Evolutionary conservation across 1,139 yeast genomes (phyloP).

Genomic region (Nakaseomyces sp.): DNA sequence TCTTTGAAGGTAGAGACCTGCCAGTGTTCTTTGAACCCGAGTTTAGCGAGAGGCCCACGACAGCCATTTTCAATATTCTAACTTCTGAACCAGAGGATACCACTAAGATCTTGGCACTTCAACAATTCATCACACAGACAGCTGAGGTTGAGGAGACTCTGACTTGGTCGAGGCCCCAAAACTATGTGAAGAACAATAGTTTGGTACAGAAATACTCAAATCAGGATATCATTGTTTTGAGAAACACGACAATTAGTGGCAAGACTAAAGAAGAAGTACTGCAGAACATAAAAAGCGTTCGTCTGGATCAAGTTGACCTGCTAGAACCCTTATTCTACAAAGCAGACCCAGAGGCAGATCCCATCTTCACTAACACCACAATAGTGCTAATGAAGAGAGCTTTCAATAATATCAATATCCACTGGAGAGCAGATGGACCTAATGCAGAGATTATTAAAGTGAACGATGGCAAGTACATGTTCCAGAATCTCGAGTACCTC

Average conservation of each 20-base stretch:
- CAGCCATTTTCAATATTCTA: background rate
- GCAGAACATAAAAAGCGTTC: background rate
- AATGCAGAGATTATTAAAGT: slow-evolving; percentile 13
- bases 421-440: slow-evolving; percentile 15
- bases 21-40: background rate
- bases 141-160: background rate
- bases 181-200: background rate
- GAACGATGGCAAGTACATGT: slow-evolving; percentile 16
- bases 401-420: slow-evolving; percentile 1
- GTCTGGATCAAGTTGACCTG: slow-evolving; percentile 9
- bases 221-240: background rate
- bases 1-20: background rate
- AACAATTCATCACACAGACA: background rate
- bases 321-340: slow-evolving; percentile 8
- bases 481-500: slow-evolving; percentile 19
- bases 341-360: slow-evolving; percentile 5
- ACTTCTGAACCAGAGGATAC: slow-evolving; percentile 1
- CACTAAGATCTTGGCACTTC: background rate
- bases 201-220: background rate
- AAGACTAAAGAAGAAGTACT: slow-evolving; percentile 1
- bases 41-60: background rate
- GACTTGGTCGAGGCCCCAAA: slow-evolving; percentile 1
- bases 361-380: slow-evolving; percentile 7
- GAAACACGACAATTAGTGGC: background rate
- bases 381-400: slow-evolving; percentile 6